These are phyloP conservation scores for Trichosporon asahii DNA, from an alignment of 1,284 basidiomycete species.

Conservation along the genomic window DNA sequence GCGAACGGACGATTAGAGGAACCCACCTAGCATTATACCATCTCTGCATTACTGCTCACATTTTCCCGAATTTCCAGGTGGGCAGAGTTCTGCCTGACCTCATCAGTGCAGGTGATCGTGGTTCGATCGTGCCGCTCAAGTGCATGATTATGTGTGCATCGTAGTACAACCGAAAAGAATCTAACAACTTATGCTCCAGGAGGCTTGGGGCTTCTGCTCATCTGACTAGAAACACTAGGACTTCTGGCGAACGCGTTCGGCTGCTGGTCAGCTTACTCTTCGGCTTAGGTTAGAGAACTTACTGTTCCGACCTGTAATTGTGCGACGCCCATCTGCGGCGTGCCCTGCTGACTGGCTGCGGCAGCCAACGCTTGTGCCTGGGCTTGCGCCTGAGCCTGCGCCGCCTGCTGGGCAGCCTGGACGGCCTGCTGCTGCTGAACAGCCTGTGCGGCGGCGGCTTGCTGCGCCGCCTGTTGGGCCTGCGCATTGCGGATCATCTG, in stretches of 20 bases:
- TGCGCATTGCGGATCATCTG: slow-evolving; percentile 31
- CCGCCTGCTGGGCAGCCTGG: slow-evolving; percentile 13
- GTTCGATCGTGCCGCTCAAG: background rate
- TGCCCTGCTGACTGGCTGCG: slow-evolving; percentile 1
- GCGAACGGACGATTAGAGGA: slow-evolving; percentile 21
- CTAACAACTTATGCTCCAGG: background rate
- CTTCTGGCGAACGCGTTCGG: background rate
- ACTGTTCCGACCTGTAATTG: background rate
- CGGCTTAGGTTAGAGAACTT: background rate
- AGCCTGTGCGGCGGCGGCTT: slow-evolving; percentile 7
- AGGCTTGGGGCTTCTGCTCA: slow-evolving; percentile 9
- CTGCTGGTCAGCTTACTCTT: background rate
- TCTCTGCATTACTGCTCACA: slow-evolving; percentile 9
- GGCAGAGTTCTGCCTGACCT: background rate
- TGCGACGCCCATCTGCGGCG: slow-evolving; percentile 8
- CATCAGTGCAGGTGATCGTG: too few species aligned
- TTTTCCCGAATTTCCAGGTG: background rate
- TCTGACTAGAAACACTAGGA: background rate
- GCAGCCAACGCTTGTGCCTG: slow-evolving; percentile 20
- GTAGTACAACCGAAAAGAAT: slow-evolving; percentile 4
- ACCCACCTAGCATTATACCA: slow-evolving; percentile 16
- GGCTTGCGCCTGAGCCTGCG: slow-evolving; percentile 18
- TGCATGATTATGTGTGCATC: slow-evolving; percentile 6
- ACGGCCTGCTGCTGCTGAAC: slow-evolving; percentile 2
- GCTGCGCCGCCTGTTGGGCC: slow-evolving; percentile 10